A percentile compares a stretch with the other conserved stretches of the same genome.
phyloP scores from a whole-genome alignment of 371 early-diverging fungal species.

The Syncephalastrum racemosum region DNA sequence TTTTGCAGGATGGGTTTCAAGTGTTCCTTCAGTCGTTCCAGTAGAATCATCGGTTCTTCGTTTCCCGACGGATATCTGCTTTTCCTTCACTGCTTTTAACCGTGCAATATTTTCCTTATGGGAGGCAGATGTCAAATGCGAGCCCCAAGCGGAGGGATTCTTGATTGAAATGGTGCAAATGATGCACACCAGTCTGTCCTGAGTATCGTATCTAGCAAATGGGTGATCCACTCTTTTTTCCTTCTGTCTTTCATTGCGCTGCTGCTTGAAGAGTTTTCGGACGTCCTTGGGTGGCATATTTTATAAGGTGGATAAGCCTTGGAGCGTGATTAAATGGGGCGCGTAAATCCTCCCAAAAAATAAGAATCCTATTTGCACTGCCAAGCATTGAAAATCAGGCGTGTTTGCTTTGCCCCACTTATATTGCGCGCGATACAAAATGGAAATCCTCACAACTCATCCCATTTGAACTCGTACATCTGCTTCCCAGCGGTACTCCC shows the following conservation, averaged over 20 bases:
- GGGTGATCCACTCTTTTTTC: conserved; percentile 35
- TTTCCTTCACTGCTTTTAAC: conserved; percentile 36
- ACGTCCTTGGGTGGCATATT: conserved; percentile 39
- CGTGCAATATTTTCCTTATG: conserved; percentile 44
- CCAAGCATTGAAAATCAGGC: too few relatives aligned
- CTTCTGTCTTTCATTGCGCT: conserved; percentile 37
- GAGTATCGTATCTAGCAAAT: conserved; percentile 47
- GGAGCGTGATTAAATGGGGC: too few relatives aligned
- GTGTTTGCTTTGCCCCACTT: too few relatives aligned
- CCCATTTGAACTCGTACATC: too few relatives aligned
- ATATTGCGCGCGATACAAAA: too few relatives aligned
- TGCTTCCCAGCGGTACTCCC: too few relatives aligned
- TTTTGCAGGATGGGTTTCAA: conserved; percentile 5
- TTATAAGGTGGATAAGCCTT: too few relatives aligned
- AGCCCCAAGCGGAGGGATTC: conserved; percentile 35
- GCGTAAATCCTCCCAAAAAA: too few relatives aligned
- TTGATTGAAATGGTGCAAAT: conserved; percentile 37
- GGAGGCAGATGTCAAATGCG: conserved; percentile 28
- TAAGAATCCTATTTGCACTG: too few relatives aligned
- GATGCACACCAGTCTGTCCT: conserved; percentile 32
- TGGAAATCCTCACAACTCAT: too few relatives aligned
- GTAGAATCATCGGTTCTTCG: neutral
- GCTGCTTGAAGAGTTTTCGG: conserved; percentile 42
- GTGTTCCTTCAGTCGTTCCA: neutral
- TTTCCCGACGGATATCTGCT: conserved; percentile 12